A percentile compares a stretch with the other conserved stretches of the same genome.
phyloP scores from a whole-genome alignment of 257 asterid species.

The Forsythia viridissima region DNA sequence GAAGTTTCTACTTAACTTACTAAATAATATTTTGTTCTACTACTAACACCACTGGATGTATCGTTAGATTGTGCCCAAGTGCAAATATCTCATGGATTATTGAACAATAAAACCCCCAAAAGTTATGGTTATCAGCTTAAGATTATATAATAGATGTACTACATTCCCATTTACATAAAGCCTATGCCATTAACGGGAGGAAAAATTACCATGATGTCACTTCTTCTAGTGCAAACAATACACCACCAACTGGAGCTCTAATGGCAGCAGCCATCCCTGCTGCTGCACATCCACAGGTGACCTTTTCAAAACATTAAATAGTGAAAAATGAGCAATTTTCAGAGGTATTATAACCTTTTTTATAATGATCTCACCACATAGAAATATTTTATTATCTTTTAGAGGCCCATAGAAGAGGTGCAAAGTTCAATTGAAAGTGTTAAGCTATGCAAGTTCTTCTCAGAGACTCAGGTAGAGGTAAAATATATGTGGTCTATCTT shows the following conservation, averaged over 20 bases:
- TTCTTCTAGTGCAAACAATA: constrained; percentile 94
- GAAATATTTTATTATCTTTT: constrained; percentile 10
- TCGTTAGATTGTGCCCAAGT: not conserved
- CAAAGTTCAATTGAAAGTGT: constrained; percentile 13
- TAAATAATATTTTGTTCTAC: not conserved
- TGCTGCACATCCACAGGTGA: constrained; percentile 99
- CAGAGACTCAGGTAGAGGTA: not conserved
- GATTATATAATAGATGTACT: not conserved
- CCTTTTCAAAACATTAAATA: constrained; percentile 72
- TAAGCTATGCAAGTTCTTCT: not conserved
- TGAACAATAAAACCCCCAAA: constrained; percentile 1
- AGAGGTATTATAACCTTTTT: constrained; percentile 34
- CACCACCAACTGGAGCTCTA: constrained; percentile 99
- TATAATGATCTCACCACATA: constrained; percentile 9
- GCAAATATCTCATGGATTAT: not conserved
- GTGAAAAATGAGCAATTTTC: constrained; percentile 41
- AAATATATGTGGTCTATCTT: not conserved
- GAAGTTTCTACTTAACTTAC: not conserved
- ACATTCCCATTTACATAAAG: not conserved
- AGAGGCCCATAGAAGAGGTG: constrained; percentile 12
- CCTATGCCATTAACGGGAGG: constrained; percentile 19
- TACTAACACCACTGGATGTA: not conserved
- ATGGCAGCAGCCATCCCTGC: constrained; percentile 99
- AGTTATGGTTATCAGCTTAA: not conserved
- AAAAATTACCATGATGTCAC: constrained; percentile 90